phyloP scores from a whole-genome alignment of 805 yeast species.

The Kluyveromyces dobzhanskii region DNA sequence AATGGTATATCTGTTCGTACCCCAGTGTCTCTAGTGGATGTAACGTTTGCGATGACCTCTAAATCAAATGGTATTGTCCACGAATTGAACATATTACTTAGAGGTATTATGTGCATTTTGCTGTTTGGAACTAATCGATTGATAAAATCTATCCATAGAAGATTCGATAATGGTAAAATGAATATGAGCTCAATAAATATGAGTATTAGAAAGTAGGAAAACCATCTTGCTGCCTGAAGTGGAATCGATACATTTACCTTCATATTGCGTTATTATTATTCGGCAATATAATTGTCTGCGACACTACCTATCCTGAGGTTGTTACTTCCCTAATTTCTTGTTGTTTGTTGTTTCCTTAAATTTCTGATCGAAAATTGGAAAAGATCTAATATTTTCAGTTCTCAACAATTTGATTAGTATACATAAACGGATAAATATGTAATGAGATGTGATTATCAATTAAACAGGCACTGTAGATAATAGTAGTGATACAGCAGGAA shows the following conservation, averaged over 20 bases:
- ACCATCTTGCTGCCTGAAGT: constrained; percentile 25
- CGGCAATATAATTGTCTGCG: too few species aligned
- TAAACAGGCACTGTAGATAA: too few species aligned
- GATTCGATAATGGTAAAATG: constrained; percentile 21
- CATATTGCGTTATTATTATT: too few species aligned
- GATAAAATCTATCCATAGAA: constrained; percentile 25
- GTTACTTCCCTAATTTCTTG: too few species aligned
- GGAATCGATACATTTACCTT: constrained; percentile 22
- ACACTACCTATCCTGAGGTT: too few species aligned
- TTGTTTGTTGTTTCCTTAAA: too few species aligned
- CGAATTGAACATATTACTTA: neutral
- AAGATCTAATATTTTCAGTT: too few species aligned
- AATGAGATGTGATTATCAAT: too few species aligned
- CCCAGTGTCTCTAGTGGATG: neutral
- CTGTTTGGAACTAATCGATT: constrained; percentile 17
- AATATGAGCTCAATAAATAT: constrained; percentile 17
- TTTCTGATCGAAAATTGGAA: too few species aligned
- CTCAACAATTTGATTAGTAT: too few species aligned
- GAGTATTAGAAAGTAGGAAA: constrained; percentile 12
- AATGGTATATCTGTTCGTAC: constrained; percentile 1
- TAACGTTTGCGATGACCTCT: neutral
- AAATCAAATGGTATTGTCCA: constrained; percentile 2
- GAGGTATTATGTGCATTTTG: neutral
- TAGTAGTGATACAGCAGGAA: too few species aligned
- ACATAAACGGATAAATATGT: too few species aligned